Evolutionary conservation across 306 rosid species (phyloP), one percentile per base, ranked within the genome.

Genomic region (Psophocarpus tetragonolobus): DNA sequence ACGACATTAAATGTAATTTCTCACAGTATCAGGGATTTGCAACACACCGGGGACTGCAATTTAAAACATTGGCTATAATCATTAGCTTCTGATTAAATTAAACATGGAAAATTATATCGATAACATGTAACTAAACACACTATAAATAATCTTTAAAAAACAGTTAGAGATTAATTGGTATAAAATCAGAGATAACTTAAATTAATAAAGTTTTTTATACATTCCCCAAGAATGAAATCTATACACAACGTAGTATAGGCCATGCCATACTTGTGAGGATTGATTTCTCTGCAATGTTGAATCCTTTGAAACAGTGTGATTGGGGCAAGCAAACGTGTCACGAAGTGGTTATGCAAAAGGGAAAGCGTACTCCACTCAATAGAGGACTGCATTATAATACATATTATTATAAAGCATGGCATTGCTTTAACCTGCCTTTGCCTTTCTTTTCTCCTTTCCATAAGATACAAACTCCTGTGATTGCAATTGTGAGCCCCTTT

Each of bases 401-500:
- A 54, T 36, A 12, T 58, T 39, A 29, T 73, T 75, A 21, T 53
- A 53, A 53, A 62, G 71, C 80, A 63, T 62, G 60, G 51, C 64
- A 35, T 80, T 58, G 27, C 74, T 73, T 65, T 80, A 32, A 17
- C 27, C 30, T 10, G 10, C 15, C 23, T 70, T 33, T 56, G 14
- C 71, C 39, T 30, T 35, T 75, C 10, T 60, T 1, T 57, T 47
- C 58, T 50, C 7, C 58, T 76, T 81, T 56, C 14, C 68, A 58
- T 5, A 39, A 12, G 11, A 30, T 7, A 35, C 65, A 72, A 60
- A 60, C 56, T 44, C 39, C 53, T 32, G 4, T 56, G 11, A 26
- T 14, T 48, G 67, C 73, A 26, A 68, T 9, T 48, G 47, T 67
- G 10, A 77, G 47, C 68, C 79, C 62, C 78, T 80, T 63, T 68